These are phyloP conservation scores for Oenanthe javanica DNA, from an alignment of 140 eudicot species.

Conservation along the genomic window DNA sequence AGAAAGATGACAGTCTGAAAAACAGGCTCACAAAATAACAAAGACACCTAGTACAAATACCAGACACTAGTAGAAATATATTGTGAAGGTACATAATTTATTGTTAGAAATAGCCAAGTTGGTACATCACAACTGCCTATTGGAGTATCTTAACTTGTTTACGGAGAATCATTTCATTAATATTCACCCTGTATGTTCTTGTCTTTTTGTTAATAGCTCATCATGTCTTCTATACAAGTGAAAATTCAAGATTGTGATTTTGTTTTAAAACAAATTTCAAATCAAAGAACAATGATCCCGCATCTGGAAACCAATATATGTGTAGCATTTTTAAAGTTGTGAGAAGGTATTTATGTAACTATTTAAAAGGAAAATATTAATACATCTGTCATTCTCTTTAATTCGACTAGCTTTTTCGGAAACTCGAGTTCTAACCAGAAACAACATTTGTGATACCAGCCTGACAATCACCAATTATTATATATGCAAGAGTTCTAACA, in stretches of 20 bases:
- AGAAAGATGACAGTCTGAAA: background rate
- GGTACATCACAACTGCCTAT: background rate
- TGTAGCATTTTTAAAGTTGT: background rate
- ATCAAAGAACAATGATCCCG: background rate
- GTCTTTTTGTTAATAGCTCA: background rate
- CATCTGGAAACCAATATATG: background rate
- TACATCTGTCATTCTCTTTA: background rate
- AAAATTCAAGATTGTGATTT: background rate
- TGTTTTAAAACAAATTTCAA: background rate
- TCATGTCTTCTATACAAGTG: background rate
- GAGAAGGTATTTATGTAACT: too few relatives aligned
- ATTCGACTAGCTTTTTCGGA: too few relatives aligned
- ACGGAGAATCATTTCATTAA: background rate
- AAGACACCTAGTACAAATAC: background rate
- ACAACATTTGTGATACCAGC: too few relatives aligned
- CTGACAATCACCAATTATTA: background rate
- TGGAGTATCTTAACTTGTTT: conserved; percentile 1
- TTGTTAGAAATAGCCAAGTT: conserved; percentile 4
- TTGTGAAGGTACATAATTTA: background rate
- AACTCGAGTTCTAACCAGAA: too few relatives aligned
- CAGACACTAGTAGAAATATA: background rate
- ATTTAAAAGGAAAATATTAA: background rate
- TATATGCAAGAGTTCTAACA: background rate
- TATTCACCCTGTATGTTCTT: background rate
- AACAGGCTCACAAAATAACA: conserved; percentile 3